These are phyloP conservation scores for Trichosporon ovoides DNA, from an alignment of 1,284 basidiomycete genomes.

Conservation along the genomic window DNA sequence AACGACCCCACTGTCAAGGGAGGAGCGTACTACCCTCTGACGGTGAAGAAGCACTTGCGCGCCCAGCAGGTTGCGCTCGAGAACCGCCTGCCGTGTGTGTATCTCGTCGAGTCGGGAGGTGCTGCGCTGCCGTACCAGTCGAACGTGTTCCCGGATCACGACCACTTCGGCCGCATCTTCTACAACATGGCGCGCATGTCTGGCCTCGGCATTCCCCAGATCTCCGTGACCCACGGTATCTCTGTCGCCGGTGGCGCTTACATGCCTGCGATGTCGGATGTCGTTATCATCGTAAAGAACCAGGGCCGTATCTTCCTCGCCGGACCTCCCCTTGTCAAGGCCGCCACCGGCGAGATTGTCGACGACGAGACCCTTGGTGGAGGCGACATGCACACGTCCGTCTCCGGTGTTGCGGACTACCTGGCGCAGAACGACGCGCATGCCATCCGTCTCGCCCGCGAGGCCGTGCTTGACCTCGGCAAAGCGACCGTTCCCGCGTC, in stretches of 20 bases:
- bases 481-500: slow-evolving; percentile 13
- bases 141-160: slow-evolving; percentile 59
- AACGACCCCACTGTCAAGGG: slow-evolving; percentile 94
- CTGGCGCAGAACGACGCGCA: slow-evolving; percentile 83
- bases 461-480: slow-evolving; percentile 75
- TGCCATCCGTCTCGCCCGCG: slow-evolving; percentile 76
- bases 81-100: slow-evolving; percentile 79
- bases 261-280: slow-evolving; percentile 93
- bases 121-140: slow-evolving; percentile 89
- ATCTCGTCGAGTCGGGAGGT: slow-evolving; percentile 64
- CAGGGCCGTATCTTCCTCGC: slow-evolving; percentile 95
- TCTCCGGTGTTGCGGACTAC: slow-evolving; percentile 91
- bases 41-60: slow-evolving; percentile 90
- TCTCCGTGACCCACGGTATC: slow-evolving; percentile 89
- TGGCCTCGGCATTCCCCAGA: slow-evolving; percentile 81
- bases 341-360: slow-evolving; percentile 87
- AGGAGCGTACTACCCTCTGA: slow-evolving; percentile 87
- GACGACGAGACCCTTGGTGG: slow-evolving; percentile 79
- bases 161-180: slow-evolving; percentile 94
- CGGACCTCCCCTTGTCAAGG: slow-evolving; percentile 89
- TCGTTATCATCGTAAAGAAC: slow-evolving; percentile 85
- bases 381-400: slow-evolving; percentile 88
- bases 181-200: slow-evolving; percentile 91
- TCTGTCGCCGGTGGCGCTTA: slow-evolving; percentile 75
- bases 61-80: slow-evolving; percentile 90